Base-by-base conservation (phyloP, 805 yeast species). In the Lipomyces chichibuensis region DNA sequence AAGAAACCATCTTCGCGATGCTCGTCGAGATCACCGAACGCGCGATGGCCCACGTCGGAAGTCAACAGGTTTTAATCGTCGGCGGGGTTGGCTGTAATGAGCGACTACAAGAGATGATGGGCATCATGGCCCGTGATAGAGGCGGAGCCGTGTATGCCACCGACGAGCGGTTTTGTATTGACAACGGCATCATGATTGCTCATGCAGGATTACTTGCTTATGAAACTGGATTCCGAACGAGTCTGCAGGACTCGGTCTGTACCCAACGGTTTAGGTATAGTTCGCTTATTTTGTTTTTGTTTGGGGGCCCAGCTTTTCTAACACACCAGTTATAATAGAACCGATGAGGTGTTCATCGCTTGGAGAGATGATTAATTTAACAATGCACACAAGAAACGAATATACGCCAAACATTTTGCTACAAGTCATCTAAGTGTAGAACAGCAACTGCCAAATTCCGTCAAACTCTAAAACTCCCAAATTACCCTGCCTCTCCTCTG, bases 61-160 rank as follows among this genome's bases (percentile, higher is more conserved):
- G 96, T 2, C 85, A 85, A 68, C 97, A 93, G 76, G 99, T 95
- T 23, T 81, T 95, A 59, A 91, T 95, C 60, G 99, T 95, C 2
- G 99, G 99, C 13, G 99, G 99, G 29, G 99, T 95, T n/a, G 99
- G 99, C 0, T 92, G 97, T 72, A 95, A 95, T 75, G 89, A 87
- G 71, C 78, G 98, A 69, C 80, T 95, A 67, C 99, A 95, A 76
- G 88, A 91, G 73, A 95, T 95, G 99, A 95, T 95, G 99, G 90
- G 84, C n/a, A 79, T 84, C 57, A 95, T 95, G 99, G 96, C 94
- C 25, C 77, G 83, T 57, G 98, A 93, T 74, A 82, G 99, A 71
- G 87, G 88, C 71, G 98, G 98, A 0, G 83, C 85, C n/a, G 88
- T 95, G 2, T 92, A 83, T 76, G 97, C 99, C 2, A 95, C 99